These are phyloP conservation scores for Hsuehochloa calcarea DNA, from an alignment of 176 grass and related monocot genomes.

Conservation along the genomic window DNA sequence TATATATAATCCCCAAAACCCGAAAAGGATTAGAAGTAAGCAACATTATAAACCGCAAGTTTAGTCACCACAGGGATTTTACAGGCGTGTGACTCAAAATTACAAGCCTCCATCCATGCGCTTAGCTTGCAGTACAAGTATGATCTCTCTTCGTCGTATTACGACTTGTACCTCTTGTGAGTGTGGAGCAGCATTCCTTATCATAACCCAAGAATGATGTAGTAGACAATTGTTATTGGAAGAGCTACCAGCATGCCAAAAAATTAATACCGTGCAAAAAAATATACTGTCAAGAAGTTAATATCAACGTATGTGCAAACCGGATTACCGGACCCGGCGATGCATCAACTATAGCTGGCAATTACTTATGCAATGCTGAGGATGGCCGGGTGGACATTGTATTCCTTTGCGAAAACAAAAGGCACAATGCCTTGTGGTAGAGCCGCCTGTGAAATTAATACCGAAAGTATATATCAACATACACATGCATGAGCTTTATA, in stretches of 20 bases:
- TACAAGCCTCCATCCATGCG: slow-evolving; percentile 17
- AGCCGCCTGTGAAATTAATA: slow-evolving; percentile 58
- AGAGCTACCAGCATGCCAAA: slow-evolving; percentile 91
- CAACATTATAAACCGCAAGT: slow-evolving; percentile 4
- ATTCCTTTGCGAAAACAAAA: slow-evolving; percentile 95
- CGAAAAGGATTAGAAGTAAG: neutral
- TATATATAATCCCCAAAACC: neutral
- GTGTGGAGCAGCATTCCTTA: neutral
- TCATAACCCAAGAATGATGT: slow-evolving; percentile 69
- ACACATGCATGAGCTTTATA: neutral
- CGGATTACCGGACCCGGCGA: neutral
- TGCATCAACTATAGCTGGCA: neutral
- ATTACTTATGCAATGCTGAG: slow-evolving; percentile 75
- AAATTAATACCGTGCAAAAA: slow-evolving; percentile 79
- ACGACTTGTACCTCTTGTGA: slow-evolving; percentile 1
- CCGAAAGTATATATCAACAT: neutral
- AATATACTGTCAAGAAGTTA: neutral
- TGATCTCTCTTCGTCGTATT: neutral
- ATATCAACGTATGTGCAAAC: neutral
- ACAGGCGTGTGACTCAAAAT: slow-evolving; percentile 22
- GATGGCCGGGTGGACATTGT: slow-evolving; percentile 82
- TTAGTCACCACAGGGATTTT: slow-evolving; percentile 4
- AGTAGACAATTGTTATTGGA: slow-evolving; percentile 76
- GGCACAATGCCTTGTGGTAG: slow-evolving; percentile 96
- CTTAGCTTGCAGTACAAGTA: neutral